phyloP scores from a whole-genome alignment of 2,329 filamentous ascomycete genomes.

The Erysiphe neolycopersici region DNA sequence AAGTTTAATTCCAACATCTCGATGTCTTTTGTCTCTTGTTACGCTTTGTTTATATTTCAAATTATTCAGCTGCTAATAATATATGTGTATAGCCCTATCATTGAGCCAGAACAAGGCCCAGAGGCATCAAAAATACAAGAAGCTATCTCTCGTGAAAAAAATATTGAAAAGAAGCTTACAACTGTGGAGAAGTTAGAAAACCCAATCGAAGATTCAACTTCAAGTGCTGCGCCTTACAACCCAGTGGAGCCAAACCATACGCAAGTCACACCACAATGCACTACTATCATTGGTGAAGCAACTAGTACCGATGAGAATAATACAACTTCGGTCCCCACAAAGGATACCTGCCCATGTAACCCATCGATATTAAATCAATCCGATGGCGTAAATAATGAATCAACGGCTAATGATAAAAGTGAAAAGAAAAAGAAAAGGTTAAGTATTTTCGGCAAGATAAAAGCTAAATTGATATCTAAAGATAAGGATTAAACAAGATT shows the following conservation, averaged over 20 bases:
- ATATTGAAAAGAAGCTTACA: constrained; percentile 47
- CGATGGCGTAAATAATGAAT: constrained; percentile 4
- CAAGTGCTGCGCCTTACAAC: constrained; percentile 3
- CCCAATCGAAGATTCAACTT: constrained; percentile 10
- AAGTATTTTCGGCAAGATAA: constrained; percentile 19
- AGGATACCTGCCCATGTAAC: not conserved
- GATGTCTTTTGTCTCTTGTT: too few relatives aligned
- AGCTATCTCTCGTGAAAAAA: constrained; percentile 49
- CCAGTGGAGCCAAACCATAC: constrained; percentile 3
- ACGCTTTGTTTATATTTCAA: too few relatives aligned
- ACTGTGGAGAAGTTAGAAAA: constrained; percentile 26
- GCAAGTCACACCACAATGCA: constrained; percentile 1
- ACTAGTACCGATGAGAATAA: constrained; percentile 4
- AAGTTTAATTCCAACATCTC: too few relatives aligned
- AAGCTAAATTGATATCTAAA: constrained; percentile 21
- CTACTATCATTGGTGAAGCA: constrained; percentile 5
- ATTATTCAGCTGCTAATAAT: too few relatives aligned
- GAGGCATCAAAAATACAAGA: constrained; percentile 44
- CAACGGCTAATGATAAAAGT: constrained; percentile 9
- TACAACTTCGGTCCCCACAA: constrained; percentile 4
- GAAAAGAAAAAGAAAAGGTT: constrained; percentile 15
- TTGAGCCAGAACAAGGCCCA: constrained; percentile 30
- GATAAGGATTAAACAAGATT: constrained; percentile 6
- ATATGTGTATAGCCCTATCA: constrained; percentile 27
- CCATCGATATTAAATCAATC: not conserved